These are phyloP conservation scores for Boletus pseudo-olivaceus DNA, from an alignment of 768 basidiomycete genomes.

Conservation along the genomic window DNA sequence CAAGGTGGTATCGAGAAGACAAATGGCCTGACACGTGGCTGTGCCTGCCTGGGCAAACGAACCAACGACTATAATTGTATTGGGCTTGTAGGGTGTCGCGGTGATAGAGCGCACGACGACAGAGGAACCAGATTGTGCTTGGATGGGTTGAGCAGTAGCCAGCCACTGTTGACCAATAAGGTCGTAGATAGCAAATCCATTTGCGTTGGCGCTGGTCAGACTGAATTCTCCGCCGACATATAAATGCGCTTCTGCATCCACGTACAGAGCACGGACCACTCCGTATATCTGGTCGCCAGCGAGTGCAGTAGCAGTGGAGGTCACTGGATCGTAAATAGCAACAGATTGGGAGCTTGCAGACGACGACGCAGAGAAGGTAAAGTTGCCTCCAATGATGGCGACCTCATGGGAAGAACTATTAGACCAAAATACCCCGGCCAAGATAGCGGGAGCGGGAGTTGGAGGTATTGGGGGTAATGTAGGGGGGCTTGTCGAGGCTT, in stretches of 20 bases:
- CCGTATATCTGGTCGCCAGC: constrained; percentile 66
- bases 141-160: constrained; percentile 56
- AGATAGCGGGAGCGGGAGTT: constrained; percentile 71
- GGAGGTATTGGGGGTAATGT: constrained; percentile 55
- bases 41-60: constrained; percentile 79
- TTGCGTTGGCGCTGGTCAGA: constrained; percentile 49
- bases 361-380: constrained; percentile 52
- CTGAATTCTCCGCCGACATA: constrained; percentile 87
- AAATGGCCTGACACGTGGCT: constrained; percentile 72
- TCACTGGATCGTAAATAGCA: constrained; percentile 64
- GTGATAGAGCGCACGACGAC: constrained; percentile 74
- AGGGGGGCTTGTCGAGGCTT: constrained; percentile 42
- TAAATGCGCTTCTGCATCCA: constrained; percentile 56
- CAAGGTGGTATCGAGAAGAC: constrained; percentile 62
- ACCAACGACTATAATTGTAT: constrained; percentile 80
- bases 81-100: constrained; percentile 53
- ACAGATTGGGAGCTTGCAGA: constrained; percentile 49
- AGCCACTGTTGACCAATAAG: constrained; percentile 64
- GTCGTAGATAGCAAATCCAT: constrained; percentile 80
- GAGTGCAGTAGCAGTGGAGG: constrained; percentile 50
- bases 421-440: constrained; percentile 87
- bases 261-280: constrained; percentile 70
- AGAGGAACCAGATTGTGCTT: constrained; percentile 46
- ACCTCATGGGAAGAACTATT: constrained; percentile 67
- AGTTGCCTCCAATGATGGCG: constrained; percentile 87